These are phyloP conservation scores for Vaccinium darrowii DNA, from an alignment of 148 eudicot genomes.

Conservation along the genomic window DNA sequence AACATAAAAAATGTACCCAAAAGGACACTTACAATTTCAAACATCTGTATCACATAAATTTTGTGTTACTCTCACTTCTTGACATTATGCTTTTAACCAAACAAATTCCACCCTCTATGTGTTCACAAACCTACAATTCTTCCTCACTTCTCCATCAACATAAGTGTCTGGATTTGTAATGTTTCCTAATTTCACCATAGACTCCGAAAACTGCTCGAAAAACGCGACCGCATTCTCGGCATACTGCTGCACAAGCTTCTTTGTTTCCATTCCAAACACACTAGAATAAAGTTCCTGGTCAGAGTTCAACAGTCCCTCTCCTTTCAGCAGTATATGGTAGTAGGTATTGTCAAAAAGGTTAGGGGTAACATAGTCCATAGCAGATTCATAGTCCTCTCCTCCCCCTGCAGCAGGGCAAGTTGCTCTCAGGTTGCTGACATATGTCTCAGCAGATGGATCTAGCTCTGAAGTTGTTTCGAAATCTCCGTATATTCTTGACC, in stretches of 20 bases:
- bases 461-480: slow-evolving; percentile 48
- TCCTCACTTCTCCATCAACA: slow-evolving; percentile 79
- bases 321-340: slow-evolving; percentile 64
- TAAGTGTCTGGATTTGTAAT: slow-evolving; percentile 63
- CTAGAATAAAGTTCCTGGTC: slow-evolving; percentile 88
- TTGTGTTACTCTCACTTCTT: slow-evolving; percentile 12
- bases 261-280: slow-evolving; percentile 60
- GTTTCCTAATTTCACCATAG: slow-evolving; percentile 93
- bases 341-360: slow-evolving; percentile 77
- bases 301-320: slow-evolving; percentile 84
- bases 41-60: background rate
- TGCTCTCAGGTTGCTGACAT: slow-evolving; percentile 52
- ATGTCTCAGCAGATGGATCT: slow-evolving; percentile 45
- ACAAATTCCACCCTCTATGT: slow-evolving; percentile 23
- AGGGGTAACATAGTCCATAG: slow-evolving; percentile 71
- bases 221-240: slow-evolving; percentile 63
- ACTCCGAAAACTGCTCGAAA: slow-evolving; percentile 82
- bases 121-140: slow-evolving; percentile 85
- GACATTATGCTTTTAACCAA: background rate
- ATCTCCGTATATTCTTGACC: slow-evolving; percentile 88
- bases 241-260: slow-evolving; percentile 55
- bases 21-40: background rate
- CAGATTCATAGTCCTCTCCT: slow-evolving; percentile 61
- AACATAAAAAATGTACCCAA: background rate
- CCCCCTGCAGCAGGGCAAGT: slow-evolving; percentile 54